Evolutionary conservation across 306 rosid species (phyloP), one percentile per base, ranked within the genome.

Genomic region (Vigna mungo): DNA sequence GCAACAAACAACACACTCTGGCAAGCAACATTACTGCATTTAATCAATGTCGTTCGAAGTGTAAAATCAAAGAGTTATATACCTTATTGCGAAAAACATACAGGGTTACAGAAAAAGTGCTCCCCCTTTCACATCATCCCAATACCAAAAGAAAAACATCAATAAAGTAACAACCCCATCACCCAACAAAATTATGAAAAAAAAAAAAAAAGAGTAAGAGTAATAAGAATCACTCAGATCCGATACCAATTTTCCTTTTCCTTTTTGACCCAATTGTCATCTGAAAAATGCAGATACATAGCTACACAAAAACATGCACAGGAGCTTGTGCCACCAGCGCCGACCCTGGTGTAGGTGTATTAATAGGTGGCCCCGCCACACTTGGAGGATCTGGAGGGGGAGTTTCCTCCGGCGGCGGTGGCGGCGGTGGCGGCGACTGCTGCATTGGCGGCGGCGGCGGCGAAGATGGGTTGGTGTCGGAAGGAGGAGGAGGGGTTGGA

Each of bases 281-380:
- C 62, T 43, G 60, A 65, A 82, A 21, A 82, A 71, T 82, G 79
- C 71, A 59, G 71, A 56, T 72, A 68, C 1, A 21, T 30, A 52
- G 55, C 80, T 81, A 67, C 3, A 16, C 37, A 58, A 74, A 21
- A 61, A 90, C 68, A 70, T 83, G 87, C 62, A 71, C 83, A 7
- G 98, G 97, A 68, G 93, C 89, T 16, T 88, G 91, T 5, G 82
- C 78, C 59, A 66, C 65, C 43, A 58, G 65, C 68, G 39, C 82
- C 59, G 88, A 77, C 59, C 89, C 83, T 6, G 96, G 92, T 0
- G 88, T 85, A 62, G 96, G 89, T 0, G 89, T 87, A 53, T 72
- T 77, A 41, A 23, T 17, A 4, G 95, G 91, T 2, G 98, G 85
- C 44, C 81, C 74, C 9, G 92, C 91, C 36, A 72, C 85, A 23